These are phyloP conservation scores for Trichophyton simii DNA, from an alignment of 2,329 filamentous ascomycete species.

Conservation along the genomic window DNA sequence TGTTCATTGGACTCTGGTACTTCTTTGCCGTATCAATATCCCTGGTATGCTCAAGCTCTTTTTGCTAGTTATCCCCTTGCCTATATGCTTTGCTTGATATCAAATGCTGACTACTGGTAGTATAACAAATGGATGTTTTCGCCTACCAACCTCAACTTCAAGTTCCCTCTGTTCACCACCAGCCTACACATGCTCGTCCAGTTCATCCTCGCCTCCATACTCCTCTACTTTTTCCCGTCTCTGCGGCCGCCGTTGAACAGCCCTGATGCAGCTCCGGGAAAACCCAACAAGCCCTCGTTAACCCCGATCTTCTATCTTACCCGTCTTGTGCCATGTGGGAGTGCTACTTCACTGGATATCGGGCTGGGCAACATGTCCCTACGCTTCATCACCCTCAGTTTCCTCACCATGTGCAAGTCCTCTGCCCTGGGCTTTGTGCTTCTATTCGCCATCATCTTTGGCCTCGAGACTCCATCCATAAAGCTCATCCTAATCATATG, in stretches of 20 bases:
- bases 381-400: constrained; percentile 91
- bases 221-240: constrained; percentile 71
- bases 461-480: constrained; percentile 75
- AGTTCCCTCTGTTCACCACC: constrained; percentile 90
- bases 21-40: constrained; percentile 88
- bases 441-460: constrained; percentile 86
- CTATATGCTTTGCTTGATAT: not conserved
- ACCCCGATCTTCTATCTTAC: constrained; percentile 72
- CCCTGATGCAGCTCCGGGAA: constrained; percentile 11
- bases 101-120: constrained; percentile 30
- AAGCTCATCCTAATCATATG: constrained; percentile 76
- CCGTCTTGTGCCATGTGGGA: constrained; percentile 79
- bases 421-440: constrained; percentile 91
- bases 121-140: constrained; percentile 99
- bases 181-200: constrained; percentile 93
- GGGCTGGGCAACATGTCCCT: constrained; percentile 90
- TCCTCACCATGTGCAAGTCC: constrained; percentile 99
- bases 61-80: not conserved
- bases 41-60: constrained; percentile 46
- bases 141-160: constrained; percentile 70
- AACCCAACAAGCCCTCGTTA: constrained; percentile 34
- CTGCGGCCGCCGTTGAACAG: constrained; percentile 49
- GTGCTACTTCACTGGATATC: constrained; percentile 88
- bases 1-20: constrained; percentile 80
- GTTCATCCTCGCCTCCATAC: constrained; percentile 62